phyloP scores from a whole-genome alignment of 2,329 filamentous ascomycete species.

The Microcyclospora tardicrescens region DNA sequence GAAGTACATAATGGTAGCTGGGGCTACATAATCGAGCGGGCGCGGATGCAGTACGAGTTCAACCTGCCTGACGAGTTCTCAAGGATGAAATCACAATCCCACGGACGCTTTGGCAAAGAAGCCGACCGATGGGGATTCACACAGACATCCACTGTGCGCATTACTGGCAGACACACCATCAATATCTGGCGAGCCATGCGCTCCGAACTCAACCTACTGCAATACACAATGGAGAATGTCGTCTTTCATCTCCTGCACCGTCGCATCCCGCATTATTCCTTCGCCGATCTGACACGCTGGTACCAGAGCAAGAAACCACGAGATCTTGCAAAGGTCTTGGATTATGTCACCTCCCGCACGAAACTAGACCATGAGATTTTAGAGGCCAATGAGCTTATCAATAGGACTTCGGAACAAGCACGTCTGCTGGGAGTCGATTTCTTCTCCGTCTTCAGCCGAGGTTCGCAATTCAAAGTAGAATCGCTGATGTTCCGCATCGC shows the following conservation, averaged over 20 bases:
- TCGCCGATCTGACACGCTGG: constrained; percentile 69
- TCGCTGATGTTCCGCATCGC: constrained; percentile 98
- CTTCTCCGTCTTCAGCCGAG: constrained; percentile 86
- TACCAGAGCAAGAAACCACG: constrained; percentile 55
- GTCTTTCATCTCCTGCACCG: constrained; percentile 80
- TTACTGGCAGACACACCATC: constrained; percentile 93
- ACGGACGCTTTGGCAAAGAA: constrained; percentile 74
- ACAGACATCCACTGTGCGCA: constrained; percentile 76
- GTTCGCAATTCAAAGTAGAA: constrained; percentile 97
- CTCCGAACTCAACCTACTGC: constrained; percentile 76
- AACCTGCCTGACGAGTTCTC: constrained; percentile 86
- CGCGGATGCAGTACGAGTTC: constrained; percentile 73
- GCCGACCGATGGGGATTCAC: constrained; percentile 88
- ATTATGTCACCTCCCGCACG: constrained; percentile 64
- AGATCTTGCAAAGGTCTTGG: constrained; percentile 60
- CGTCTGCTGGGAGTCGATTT: constrained; percentile 89
- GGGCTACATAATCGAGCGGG: constrained; percentile 90
- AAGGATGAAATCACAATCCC: constrained; percentile 69
- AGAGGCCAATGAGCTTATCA: constrained; percentile 75
- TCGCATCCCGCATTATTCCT: constrained; percentile 77
- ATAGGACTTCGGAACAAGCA: constrained; percentile 87
- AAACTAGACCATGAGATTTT: constrained; percentile 81
- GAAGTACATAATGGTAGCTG: constrained; percentile 89
- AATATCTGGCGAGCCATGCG: constrained; percentile 97
- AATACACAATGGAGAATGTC: constrained; percentile 95